phyloP scores from a whole-genome alignment of 2,329 filamentous ascomycete species.

The Raffaelea ambrosiae region DNA sequence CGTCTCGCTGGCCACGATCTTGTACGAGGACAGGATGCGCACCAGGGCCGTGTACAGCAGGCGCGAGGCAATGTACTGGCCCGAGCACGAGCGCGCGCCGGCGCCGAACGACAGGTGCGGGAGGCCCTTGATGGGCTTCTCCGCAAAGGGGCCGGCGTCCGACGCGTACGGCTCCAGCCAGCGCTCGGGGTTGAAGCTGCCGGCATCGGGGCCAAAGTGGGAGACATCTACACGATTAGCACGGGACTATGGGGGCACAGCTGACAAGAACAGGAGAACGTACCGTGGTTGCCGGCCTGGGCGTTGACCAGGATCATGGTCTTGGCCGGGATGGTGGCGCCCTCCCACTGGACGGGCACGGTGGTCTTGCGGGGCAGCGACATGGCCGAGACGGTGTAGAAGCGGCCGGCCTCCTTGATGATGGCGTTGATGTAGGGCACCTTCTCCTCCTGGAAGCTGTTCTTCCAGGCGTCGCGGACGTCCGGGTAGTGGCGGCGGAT shows the following conservation, averaged over 20 bases:
- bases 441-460: slow-evolving; percentile 64
- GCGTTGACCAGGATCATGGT: slow-evolving; percentile 77
- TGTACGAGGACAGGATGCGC: slow-evolving; percentile 30
- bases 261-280: too few relatives aligned
- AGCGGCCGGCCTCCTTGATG: slow-evolving; percentile 70
- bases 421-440: slow-evolving; percentile 69
- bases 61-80: slow-evolving; percentile 54
- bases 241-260: too few relatives aligned
- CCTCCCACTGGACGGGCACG: slow-evolving; percentile 63
- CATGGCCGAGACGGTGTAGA: slow-evolving; percentile 73
- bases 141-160: neutral
- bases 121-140: slow-evolving; percentile 30
- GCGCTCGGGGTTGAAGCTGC: slow-evolving; percentile 60
- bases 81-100: slow-evolving; percentile 55
- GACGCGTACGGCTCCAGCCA: slow-evolving; percentile 37
- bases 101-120: slow-evolving; percentile 56
- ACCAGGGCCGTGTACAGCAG: slow-evolving; percentile 54
- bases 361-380: slow-evolving; percentile 65
- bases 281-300: slow-evolving; percentile 62
- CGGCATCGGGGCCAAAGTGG: slow-evolving; percentile 54
- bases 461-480: slow-evolving; percentile 64
- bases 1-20: slow-evolving; percentile 49
- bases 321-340: slow-evolving; percentile 59
- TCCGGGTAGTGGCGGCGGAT: slow-evolving; percentile 65
- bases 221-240: slow-evolving; percentile 29